Evolutionary conservation across 1,139 yeast species (phyloP), one percentile per base, ranked within the genome.

Genomic region (Geotrichum histeridarum): DNA sequence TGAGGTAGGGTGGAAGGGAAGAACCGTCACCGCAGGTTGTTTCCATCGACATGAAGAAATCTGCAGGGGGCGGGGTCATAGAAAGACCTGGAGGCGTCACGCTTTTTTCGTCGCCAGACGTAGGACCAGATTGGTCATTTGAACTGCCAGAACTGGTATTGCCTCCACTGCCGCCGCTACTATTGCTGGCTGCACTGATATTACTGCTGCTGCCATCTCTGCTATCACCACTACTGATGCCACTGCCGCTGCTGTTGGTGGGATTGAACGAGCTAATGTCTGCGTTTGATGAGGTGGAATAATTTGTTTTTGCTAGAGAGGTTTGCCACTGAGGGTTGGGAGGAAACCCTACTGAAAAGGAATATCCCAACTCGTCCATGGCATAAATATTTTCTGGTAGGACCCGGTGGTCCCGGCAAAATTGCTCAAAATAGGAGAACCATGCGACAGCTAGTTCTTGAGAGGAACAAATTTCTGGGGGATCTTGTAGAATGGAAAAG

Each of bases 11-110:
- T 1, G 55, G 55, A 9, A 52, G 33, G 2, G 37, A 48, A 15
- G 51, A 33, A n/a, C 55, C 55, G 15, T 52, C 55, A 52, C 55
- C 55, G 37, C 55, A 52, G 33, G 43, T 46, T 12, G 51, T 48
- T 12, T 52, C 48, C 41, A 52, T 17, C 9, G 48, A 33, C 9
- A 52, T 30, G 14, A 52, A 37, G 32, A 42, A 47, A 18, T 52
- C 49, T 12, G 51, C 36, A 6, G 51, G 55, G 18, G 55, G 55
- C 12, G 50, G 49, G 22, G 48, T 38, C 49, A 47, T 45, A 3
- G 50, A 45, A 6, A 51, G 39, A 4, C 46, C 46, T 12, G 53
- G 53, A 12, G 53, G 53, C 6, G 53, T 43, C 18, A 37, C 44
- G 22, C 45, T 44, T n/a, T 37, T 36, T 8, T 14, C 32, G 15